Conservation (phyloP, 306 rosid species). For the Lagenaria siceraria region DNA sequence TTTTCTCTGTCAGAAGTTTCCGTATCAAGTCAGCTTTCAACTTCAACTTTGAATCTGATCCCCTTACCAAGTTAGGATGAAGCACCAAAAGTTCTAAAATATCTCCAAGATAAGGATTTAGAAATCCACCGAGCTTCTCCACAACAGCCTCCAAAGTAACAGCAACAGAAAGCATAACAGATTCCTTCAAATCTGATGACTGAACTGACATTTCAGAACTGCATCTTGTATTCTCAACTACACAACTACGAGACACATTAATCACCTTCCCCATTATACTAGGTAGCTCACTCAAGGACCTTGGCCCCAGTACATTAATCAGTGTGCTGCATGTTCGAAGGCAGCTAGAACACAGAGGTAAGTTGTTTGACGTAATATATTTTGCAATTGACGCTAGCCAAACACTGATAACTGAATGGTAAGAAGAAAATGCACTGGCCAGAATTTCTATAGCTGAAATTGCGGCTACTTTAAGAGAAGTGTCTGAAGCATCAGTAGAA, state of each 20-base stretch:
- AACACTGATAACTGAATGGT: constrained; percentile 33
- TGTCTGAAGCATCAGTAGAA: constrained; percentile 24
- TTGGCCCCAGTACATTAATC: constrained; percentile 72
- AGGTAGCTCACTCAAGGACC: constrained; percentile 71
- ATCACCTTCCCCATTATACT: constrained; percentile 56
- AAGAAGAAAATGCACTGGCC: constrained; percentile 42
- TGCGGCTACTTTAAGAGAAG: constrained; percentile 68
- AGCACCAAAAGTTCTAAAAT: constrained; percentile 61
- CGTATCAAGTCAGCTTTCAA: constrained; percentile 49
- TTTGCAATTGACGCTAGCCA: constrained; percentile 56
- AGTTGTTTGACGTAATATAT: constrained; percentile 26
- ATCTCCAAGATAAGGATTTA: constrained; percentile 63
- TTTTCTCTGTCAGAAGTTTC: constrained; percentile 55
- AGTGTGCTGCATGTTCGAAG: constrained; percentile 62
- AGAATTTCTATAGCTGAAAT: constrained; percentile 73
- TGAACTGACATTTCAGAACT: constrained; percentile 6
- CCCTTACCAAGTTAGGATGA: constrained; percentile 39
- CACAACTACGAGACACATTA: constrained; percentile 29
- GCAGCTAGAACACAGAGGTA: constrained; percentile 49
- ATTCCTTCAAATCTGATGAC: constrained; percentile 29
- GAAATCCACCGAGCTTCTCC: constrained; percentile 74
- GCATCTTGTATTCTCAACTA: constrained; percentile 18
- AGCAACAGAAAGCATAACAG: constrained; percentile 40
- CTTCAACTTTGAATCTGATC: constrained; percentile 50
- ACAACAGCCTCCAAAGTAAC: constrained; percentile 63